Percentiles rank a stretch among this genome's conserved stretches.
Conservation (phyloP, 2,329 filamentous ascomycete genomes). For the Polytolypa hystricis region DNA sequence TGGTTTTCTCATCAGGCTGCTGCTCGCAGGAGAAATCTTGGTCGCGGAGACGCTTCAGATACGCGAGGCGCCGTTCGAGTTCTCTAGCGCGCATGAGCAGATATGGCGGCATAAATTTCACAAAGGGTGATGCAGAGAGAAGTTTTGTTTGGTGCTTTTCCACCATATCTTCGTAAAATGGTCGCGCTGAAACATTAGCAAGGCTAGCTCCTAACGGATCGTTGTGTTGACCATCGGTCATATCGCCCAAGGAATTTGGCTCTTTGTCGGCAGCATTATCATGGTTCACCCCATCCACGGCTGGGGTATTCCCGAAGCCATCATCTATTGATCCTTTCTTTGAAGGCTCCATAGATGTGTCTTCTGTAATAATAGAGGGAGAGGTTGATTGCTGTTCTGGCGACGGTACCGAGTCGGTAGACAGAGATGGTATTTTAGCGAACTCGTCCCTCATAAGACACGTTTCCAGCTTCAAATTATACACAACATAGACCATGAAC, state of each 20-base stretch:
- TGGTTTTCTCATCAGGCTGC: slow-evolving; percentile 49
- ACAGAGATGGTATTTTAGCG: slow-evolving; percentile 56
- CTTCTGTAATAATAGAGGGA: not conserved
- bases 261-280: slow-evolving; percentile 5
- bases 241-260: slow-evolving; percentile 10
- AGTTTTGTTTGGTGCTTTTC: slow-evolving; percentile 88
- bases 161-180: slow-evolving; percentile 91
- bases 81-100: slow-evolving; percentile 84
- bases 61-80: slow-evolving; percentile 72
- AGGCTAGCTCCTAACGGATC: slow-evolving; percentile 10
- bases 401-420: slow-evolving; percentile 8
- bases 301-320: not conserved
- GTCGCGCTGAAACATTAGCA: slow-evolving; percentile 26
- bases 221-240: slow-evolving; percentile 12
- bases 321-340: no score
- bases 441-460: slow-evolving; percentile 89
- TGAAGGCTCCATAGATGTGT: not conserved
- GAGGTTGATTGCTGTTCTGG: slow-evolving; percentile 8
- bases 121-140: slow-evolving; percentile 88
- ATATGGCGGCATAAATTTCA: slow-evolving; percentile 89
- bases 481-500: slow-evolving; percentile 98
- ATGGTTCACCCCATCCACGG: slow-evolving; percentile 2
- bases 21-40: slow-evolving; percentile 40
- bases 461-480: slow-evolving; percentile 92
- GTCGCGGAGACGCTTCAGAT: slow-evolving; percentile 72